Evolutionary conservation across 345 rosid species (phyloP), one percentile per base, ranked within the genome.

Genomic region (Syzygium jambos): DNA sequence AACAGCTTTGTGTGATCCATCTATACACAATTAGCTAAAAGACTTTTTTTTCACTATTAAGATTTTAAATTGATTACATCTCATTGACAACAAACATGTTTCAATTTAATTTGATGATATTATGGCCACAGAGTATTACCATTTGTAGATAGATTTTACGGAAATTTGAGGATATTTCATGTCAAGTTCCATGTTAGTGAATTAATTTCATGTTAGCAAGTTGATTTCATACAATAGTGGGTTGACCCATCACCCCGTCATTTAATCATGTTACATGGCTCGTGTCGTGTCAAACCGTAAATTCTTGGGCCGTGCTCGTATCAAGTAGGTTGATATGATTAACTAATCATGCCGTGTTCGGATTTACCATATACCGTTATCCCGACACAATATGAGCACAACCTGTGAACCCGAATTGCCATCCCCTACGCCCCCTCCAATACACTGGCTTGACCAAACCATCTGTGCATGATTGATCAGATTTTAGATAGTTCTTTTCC

Each of bases 1-100:
- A 4, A 17, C 0, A 1, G 2, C 25, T 38, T 17, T 34, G 9
- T 5, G 4, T 34, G 22, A 34, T 68, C 23, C 11, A 0, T 68
- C 34, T 6, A 30, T 38, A 3, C 13, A 16, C 4, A 11, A 17
- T 68, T 17, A 34, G 46, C 46, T 68, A 34, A 68, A 68, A 68
- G 78, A 34, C 3, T 8, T 1, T 5, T 65, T 65, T 65, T 65
- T 65, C 21, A 30, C 3, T 30, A 65, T 65, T 4, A 2, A 59
- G 29, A 59, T 27, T 59, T 59, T 59, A 43, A 43, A 43, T 43
- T 43, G 46, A 43, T 43, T 6, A 43, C 46, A 43, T 43, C 46
- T 43, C 46, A 43, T 27, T 59, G 30, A 12, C 30, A 1, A 59
- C 16, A 8, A 59, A 10, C 14, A 5, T 57, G 29, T 59, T 59